phyloP scores from a whole-genome alignment of 352 stramenopile genomes.

The Pythium phragmitis region DNA sequence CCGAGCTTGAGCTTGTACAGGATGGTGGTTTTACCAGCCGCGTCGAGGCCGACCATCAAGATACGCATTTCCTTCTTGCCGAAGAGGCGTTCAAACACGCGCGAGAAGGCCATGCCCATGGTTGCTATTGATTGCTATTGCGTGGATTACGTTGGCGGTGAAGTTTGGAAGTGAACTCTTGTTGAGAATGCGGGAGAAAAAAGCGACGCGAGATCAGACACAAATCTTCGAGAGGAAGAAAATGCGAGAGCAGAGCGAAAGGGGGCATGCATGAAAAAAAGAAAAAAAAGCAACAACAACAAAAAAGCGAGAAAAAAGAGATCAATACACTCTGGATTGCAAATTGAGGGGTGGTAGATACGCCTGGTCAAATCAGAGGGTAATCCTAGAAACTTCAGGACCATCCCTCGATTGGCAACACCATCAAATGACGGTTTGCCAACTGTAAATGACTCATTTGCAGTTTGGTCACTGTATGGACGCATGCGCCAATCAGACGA shows the following conservation, averaged over 20 bases:
- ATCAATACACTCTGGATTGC: neutral
- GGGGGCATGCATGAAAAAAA: neutral
- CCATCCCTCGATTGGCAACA: too few species aligned
- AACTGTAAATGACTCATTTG: too few species aligned
- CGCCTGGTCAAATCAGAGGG: too few species aligned
- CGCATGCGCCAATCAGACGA: too few species aligned
- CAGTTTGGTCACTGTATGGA: too few species aligned
- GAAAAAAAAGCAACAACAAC: neutral
- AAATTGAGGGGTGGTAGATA: neutral
- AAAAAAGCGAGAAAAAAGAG: neutral
- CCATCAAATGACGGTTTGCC: too few species aligned
- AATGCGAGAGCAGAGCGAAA: neutral
- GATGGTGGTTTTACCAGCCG: constrained; percentile 99
- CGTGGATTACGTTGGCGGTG: too few species aligned
- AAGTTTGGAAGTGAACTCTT: too few species aligned
- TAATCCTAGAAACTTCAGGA: too few species aligned
- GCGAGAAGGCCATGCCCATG: constrained; percentile 98
- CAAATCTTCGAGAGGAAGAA: neutral
- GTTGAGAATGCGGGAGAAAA: neutral
- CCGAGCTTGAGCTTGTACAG: constrained; percentile 93
- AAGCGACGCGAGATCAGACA: neutral
- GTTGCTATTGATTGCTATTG: constrained; percentile 29
- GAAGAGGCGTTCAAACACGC: constrained; percentile 98
- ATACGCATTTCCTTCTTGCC: constrained; percentile 99
- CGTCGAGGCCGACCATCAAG: constrained; percentile 99